Evolutionary conservation across 805 yeast species (phyloP).

Genomic region (Candida maris): DNA sequence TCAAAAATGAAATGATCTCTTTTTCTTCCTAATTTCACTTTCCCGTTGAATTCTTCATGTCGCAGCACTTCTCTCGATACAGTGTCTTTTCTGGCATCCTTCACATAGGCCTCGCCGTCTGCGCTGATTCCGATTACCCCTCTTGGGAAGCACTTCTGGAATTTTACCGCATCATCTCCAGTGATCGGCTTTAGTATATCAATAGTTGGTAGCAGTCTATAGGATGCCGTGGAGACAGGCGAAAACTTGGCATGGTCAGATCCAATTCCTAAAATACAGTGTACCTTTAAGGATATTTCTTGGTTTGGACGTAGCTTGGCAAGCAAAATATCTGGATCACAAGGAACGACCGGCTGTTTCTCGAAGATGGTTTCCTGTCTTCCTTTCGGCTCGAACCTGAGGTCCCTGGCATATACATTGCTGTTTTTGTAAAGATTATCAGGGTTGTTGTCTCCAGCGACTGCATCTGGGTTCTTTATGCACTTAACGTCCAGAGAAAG

Average conservation of each 20-base stretch:
- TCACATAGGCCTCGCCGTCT: constrained; percentile 69
- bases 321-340: constrained; percentile 83
- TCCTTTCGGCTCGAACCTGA: constrained; percentile 90
- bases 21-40: constrained; percentile 85
- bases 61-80: constrained; percentile 95
- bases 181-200: constrained; percentile 68
- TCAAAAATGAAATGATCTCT: constrained; percentile 93
- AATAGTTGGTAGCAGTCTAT: constrained; percentile 86
- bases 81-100: constrained; percentile 91
- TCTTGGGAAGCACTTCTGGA: constrained; percentile 86
- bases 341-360: constrained; percentile 62
- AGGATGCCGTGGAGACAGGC: constrained; percentile 95
- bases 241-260: constrained; percentile 96
- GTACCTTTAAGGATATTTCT: constrained; percentile 86
- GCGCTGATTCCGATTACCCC: constrained; percentile 82
- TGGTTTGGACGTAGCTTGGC: constrained; percentile 97
- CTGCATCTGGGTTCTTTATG: constrained; percentile 80
- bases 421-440: constrained; percentile 79
- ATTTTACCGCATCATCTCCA: constrained; percentile 73
- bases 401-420: constrained; percentile 82
- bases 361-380: constrained; percentile 72
- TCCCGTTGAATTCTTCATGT: constrained; percentile 85
- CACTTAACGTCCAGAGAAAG: constrained; percentile 78
- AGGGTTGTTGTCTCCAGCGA: constrained; percentile 74
- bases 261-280: constrained; percentile 89